These are phyloP conservation scores for Dentipellis fragilis DNA, from an alignment of 768 basidiomycete species.

Conservation along the genomic window DNA sequence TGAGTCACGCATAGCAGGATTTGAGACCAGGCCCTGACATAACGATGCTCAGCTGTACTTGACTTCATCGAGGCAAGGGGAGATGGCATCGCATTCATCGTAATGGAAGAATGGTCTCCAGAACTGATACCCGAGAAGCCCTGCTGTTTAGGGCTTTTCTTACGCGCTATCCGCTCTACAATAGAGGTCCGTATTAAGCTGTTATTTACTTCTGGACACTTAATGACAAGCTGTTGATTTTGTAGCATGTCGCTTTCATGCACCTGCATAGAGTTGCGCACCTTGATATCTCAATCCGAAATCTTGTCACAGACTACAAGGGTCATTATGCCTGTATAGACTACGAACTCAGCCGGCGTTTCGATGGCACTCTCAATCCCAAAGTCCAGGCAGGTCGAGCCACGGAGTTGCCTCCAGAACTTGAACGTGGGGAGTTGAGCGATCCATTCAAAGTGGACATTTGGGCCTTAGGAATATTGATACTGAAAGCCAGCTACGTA, in stretches of 20 bases:
- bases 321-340: slow-evolving; percentile 68
- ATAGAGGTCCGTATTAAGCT: slow-evolving; percentile 41
- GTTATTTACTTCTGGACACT: neutral
- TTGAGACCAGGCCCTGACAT: slow-evolving; percentile 3
- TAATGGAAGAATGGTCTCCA: slow-evolving; percentile 77
- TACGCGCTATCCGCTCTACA: slow-evolving; percentile 52
- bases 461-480: slow-evolving; percentile 59
- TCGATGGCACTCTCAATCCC: slow-evolving; percentile 28
- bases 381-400: slow-evolving; percentile 36
- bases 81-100: slow-evolving; percentile 53
- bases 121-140: slow-evolving; percentile 44
- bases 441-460: slow-evolving; percentile 69
- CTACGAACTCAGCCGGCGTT: slow-evolving; percentile 55
- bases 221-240: neutral
- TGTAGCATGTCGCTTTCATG: slow-evolving; percentile 61
- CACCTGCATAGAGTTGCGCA: slow-evolving; percentile 57
- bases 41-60: slow-evolving; percentile 40
- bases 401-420: slow-evolving; percentile 66
- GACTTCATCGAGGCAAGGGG: slow-evolving; percentile 46
- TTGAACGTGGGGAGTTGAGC: slow-evolving; percentile 35
- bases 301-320: slow-evolving; percentile 55
- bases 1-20: slow-evolving; percentile 19
- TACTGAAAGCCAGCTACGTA: slow-evolving; percentile 59
- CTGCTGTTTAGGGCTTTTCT: slow-evolving; percentile 40
- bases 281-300: slow-evolving; percentile 53